Evolutionary conservation across 1,284 basidiomycete genomes (phyloP), one percentile per base, ranked within the genome.

Genomic region (Flammula alnicola): DNA sequence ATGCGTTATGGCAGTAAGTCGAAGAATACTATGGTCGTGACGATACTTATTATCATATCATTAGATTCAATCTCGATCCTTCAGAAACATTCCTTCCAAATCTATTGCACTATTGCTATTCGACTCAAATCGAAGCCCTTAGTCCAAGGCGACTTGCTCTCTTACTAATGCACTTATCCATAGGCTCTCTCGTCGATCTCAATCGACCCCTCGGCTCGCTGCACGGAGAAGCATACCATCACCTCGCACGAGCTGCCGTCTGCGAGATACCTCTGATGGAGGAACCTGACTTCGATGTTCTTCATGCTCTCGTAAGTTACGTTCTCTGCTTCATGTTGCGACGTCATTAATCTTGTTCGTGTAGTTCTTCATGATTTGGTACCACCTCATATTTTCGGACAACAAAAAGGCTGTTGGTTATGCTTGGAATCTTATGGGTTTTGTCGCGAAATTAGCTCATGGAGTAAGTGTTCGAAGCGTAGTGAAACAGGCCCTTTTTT

Each of bases 331-430:
- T 54, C 25, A 29, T 46, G 23, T 20, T 46, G 25, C 58, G 9
- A 36, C 45, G 47, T 8, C 31, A 39, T 38, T 17, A 44, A 45
- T 43, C 35, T 22, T 17, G 2, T 11, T 29, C 23, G 23, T 49
- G 16, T 32, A 86, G 80, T 85, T 86, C 60, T 84, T 83, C 63
- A 86, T 86, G 83, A 77, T 83, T 35, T 85, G 82, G 79, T 86
- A 83, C 60, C 78, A 86, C 44, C 72, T 85, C 20, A 80, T 84
- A 56, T 86, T 84, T 57, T 84, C 83, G 5, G 81, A 84, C 59
- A 81, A 84, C 60, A 83, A 80, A 56, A 82, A 82, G 54, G 81
- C 82, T 0, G 74, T 83, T 8, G 81, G 83, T 17, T 83, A 86
- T 54, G 83, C 84, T 6, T 86, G 83, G 83, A 81, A 83, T 48